These are phyloP conservation scores for Trypanosoma cruzi DNA, from an alignment of 208 protist species.

Conservation along the genomic window DNA sequence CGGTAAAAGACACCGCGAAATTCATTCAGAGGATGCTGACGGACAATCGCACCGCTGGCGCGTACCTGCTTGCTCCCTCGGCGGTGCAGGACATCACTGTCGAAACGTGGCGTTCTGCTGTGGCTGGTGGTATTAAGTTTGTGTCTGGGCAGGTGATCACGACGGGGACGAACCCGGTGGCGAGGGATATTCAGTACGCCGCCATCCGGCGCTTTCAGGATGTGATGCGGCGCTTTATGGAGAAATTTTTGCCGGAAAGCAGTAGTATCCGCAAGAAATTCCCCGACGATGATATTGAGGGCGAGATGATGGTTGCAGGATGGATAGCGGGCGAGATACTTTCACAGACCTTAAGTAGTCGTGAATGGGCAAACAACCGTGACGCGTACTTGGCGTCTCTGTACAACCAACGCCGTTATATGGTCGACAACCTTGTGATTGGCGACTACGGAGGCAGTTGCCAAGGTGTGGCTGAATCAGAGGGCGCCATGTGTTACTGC, in stretches of 20 bases:
- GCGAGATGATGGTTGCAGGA: slow-evolving; percentile 29
- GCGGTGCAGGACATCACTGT: not conserved
- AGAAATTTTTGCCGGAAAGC: not conserved
- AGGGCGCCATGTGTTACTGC: slow-evolving; percentile 16
- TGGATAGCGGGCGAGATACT: slow-evolving; percentile 29
- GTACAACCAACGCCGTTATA: slow-evolving; percentile 28
- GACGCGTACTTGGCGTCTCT: slow-evolving; percentile 23
- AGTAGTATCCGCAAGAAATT: slow-evolving; percentile 9
- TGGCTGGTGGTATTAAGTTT: not conserved
- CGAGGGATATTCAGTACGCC: slow-evolving; percentile 16
- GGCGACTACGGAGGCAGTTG: slow-evolving; percentile 29
- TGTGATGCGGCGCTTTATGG: slow-evolving; percentile 6
- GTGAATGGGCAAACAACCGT: slow-evolving; percentile 3
- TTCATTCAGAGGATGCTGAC: no score
- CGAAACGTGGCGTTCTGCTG: not conserved
- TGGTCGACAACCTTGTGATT: slow-evolving; percentile 31
- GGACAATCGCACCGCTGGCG: no score
- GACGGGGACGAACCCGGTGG: slow-evolving; percentile 28
- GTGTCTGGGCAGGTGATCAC: slow-evolving; percentile 31
- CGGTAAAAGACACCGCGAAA: no score
- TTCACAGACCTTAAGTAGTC: not conserved
- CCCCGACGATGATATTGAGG: slow-evolving; percentile 17
- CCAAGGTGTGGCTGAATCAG: not conserved
- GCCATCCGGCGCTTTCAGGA: slow-evolving; percentile 28
- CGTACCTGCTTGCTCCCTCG: not conserved